These are phyloP conservation scores for Corymbia citriodora DNA, from an alignment of 441 rosid genomes.

Conservation along the genomic window DNA sequence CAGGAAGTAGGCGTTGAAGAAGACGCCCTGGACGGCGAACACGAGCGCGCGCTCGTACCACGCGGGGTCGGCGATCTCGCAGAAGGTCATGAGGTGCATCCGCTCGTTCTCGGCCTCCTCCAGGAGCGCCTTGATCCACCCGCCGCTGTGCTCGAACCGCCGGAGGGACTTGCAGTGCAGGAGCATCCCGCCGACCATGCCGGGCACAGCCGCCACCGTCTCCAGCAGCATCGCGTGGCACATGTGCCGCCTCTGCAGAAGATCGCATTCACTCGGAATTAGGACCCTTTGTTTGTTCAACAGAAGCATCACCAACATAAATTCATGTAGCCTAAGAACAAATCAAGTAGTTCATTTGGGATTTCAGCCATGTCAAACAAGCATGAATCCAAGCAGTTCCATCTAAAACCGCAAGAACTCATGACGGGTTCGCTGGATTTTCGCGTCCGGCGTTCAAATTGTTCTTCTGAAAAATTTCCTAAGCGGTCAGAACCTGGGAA, in stretches of 20 bases:
- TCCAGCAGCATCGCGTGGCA: constrained; percentile 85
- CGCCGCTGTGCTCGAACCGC: constrained; percentile 81
- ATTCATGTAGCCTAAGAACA: not conserved
- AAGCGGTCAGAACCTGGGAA: not conserved
- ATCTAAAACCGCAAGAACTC: not conserved
- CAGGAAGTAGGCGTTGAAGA: constrained; percentile 78
- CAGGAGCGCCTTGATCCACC: constrained; percentile 83
- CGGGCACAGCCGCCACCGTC: constrained; percentile 88
- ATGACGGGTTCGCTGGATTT: not conserved
- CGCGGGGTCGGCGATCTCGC: constrained; percentile 62
- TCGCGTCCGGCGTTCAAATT: accelerated
- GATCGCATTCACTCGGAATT: not conserved
- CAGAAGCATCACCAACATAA: not conserved
- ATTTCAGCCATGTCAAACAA: not conserved
- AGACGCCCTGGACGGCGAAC: constrained; percentile 71
- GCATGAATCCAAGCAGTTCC: not conserved
- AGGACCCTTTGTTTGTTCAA: not conserved
- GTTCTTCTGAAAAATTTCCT: not conserved
- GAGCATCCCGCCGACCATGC: constrained; percentile 90
- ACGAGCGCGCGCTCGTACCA: constrained; percentile 85
- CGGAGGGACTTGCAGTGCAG: constrained; percentile 69
- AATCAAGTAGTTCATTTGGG: not conserved
- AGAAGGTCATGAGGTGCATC: constrained; percentile 92
- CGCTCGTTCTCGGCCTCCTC: constrained; percentile 97
- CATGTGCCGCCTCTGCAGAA: constrained; percentile 57